Evolutionary conservation across 1,284 basidiomycete species (phyloP), one percentile per base, ranked within the genome.

Genomic region (Apiotrichum domesticum): DNA sequence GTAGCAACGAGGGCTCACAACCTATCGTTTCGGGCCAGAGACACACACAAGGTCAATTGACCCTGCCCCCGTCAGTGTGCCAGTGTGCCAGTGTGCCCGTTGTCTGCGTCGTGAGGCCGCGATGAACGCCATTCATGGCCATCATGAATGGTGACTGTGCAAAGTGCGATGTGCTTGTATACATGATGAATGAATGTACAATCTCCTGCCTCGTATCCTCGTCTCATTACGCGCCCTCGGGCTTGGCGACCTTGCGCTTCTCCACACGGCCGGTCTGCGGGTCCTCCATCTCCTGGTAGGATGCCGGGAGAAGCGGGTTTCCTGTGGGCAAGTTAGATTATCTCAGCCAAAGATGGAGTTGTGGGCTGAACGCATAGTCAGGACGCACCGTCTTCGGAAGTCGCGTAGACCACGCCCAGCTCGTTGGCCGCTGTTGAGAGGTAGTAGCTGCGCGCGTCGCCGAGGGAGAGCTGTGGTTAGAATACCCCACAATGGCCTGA

Each of bases 341-440:
- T 21, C 21, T 21, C 21, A 21, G 21, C 21, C 21, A 21, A 21
- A 21, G 21, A 21, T 21, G 21, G 21, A 21, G 21, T 21, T 21
- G 21, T 21, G 21, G 56, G 58, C 47, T 47, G 1, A 1, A 14
- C 4, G 1, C 8, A 6, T 33, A 11, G n/a, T 34, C 5, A 15
- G 1, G 29, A 59, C 72, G 58, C 35, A 75, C 76, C 77, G 3
- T 67, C 65, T 59, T 76, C 74, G 1, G 76, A 77, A 2, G 63
- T 72, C 3, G 72, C 77, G 35, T 70, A 75, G 14, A 78, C 64
- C 1, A 78, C 77, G 2, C 96, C 95, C 3, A 98, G 83, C 65
- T 95, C 87, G 74, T 98, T 98, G 44, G 88, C 82, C 6, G 91
- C 93, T 4, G 96, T 98, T 0, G 92, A 91, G 39, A 98, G 82